A percentile compares a stretch with the other conserved stretches of the same genome.
Evolutionary conservation across 805 yeast species (phyloP).

Genomic region (Scheffersomyces lignosus): DNA sequence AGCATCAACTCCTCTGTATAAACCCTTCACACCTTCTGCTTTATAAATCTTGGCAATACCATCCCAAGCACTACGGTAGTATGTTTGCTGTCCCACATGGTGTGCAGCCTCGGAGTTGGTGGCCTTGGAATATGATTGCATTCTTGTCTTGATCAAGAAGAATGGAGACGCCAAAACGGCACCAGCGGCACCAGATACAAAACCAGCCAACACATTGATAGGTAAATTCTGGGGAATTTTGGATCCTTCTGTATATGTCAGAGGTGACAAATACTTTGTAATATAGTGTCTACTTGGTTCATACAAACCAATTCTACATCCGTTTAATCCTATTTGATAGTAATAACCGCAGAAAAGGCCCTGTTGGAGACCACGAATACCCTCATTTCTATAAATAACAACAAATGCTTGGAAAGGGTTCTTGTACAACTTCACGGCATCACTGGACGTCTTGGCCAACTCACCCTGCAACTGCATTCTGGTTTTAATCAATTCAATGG

Average conservation of each 20-base stretch:
- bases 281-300: conserved; percentile 75
- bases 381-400: conserved; percentile 76
- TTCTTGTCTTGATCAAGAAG: conserved; percentile 89
- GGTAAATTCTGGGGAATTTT: conserved; percentile 38
- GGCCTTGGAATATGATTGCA: conserved; percentile 83
- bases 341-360: conserved; percentile 87
- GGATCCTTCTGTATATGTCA: conserved; percentile 42
- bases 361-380: conserved; percentile 82
- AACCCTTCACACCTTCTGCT: conserved; percentile 73
- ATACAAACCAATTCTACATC: conserved; percentile 91
- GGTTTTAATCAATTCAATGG: conserved; percentile 91
- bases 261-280: conserved; percentile 56
- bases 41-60: conserved; percentile 65
- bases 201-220: conserved; percentile 79
- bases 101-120: conserved; percentile 25
- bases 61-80: conserved; percentile 66
- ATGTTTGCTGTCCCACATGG: conserved; percentile 89
- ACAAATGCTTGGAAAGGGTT: conserved; percentile 85
- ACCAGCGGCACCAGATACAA: conserved; percentile 83
- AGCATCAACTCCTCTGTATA: conserved; percentile 90
- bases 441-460: conserved; percentile 52
- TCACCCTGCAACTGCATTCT: conserved; percentile 98
- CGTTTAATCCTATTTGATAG: conserved; percentile 89
- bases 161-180: conserved; percentile 90
- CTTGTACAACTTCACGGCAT: conserved; percentile 58